A percentile compares a stretch with the other conserved stretches of the same genome.
Conservation (phyloP, 2,329 filamentous ascomycete genomes). For the Colletotrichum lindemuthianum region DNA sequence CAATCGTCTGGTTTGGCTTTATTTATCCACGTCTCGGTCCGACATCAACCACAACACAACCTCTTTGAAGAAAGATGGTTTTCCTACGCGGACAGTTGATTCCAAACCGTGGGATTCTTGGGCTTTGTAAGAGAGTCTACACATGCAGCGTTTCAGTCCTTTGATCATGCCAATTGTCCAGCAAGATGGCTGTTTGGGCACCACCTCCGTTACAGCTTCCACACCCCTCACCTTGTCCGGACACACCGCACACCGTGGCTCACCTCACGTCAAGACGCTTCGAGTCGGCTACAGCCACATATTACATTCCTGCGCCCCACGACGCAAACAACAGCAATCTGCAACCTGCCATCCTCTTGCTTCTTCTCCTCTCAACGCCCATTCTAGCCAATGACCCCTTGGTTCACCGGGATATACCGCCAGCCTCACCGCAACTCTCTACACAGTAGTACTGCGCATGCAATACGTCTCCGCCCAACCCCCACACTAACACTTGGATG, state of each 20-base stretch:
- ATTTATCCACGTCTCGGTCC: constrained; percentile 23
- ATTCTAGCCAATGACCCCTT: constrained; percentile 19
- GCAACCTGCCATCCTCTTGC: constrained; percentile 11
- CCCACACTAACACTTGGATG: constrained; percentile 27
- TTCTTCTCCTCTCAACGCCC: not conserved
- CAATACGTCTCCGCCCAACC: constrained; percentile 36
- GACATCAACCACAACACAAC: constrained; percentile 19
- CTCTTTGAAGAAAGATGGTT: too few relatives aligned
- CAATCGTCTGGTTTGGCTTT: constrained; percentile 20
- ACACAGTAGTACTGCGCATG: constrained; percentile 3
- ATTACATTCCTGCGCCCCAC: constrained; percentile 19
- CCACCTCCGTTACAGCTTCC: not conserved
- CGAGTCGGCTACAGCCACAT: constrained; percentile 19
- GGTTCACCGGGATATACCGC: constrained; percentile 33
- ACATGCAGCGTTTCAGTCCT: too few relatives aligned
- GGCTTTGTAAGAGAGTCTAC: too few relatives aligned
- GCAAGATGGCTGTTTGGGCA: too few relatives aligned
- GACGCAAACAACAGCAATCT: constrained; percentile 13
- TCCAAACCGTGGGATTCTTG: too few relatives aligned
- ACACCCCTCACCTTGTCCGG: not conserved
- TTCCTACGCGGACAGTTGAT: too few relatives aligned
- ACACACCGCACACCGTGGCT: too few relatives aligned
- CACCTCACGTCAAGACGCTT: not conserved
- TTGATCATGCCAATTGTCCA: too few relatives aligned
- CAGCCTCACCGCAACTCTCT: constrained; percentile 39